Percentiles rank a stretch among this genome's conserved stretches.
Conservation (phyloP, 148 eudicot genomes). For the Tetragonia tetragonoides region DNA sequence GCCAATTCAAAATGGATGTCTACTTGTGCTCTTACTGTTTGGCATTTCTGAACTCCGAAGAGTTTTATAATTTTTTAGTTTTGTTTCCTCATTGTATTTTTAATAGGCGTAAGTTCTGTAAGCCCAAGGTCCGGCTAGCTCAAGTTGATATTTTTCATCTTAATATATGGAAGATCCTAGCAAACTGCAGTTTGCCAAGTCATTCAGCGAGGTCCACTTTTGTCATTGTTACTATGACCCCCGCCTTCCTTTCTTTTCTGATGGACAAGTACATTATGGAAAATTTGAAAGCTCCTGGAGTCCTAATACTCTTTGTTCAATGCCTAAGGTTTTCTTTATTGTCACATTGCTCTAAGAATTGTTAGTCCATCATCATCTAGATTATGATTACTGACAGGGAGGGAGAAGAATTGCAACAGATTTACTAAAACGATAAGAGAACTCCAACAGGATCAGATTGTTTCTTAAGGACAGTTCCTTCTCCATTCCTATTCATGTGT, state of each 20-base stretch:
- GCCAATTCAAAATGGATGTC: neutral
- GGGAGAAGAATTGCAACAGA: too few species aligned
- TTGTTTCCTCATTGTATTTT: neutral
- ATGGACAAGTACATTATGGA: neutral
- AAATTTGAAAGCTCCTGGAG: neutral
- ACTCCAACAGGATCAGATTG: too few species aligned
- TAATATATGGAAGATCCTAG: neutral
- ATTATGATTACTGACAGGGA: too few species aligned
- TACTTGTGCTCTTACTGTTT: neutral
- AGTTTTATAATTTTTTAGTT: neutral
- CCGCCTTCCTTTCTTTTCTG: neutral
- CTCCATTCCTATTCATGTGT: too few species aligned
- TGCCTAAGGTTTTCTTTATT: neutral
- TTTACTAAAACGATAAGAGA: too few species aligned
- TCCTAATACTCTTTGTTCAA: neutral
- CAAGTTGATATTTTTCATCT: neutral
- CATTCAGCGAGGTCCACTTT: neutral
- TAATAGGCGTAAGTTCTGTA: neutral
- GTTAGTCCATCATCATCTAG: neutral
- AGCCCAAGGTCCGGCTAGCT: neutral
- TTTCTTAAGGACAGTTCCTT: too few species aligned
- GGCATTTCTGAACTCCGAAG: neutral
- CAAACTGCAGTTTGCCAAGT: neutral
- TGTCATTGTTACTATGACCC: neutral
- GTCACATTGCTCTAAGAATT: neutral